Evolutionary conservation across 495 filamentous ascomycete species (phyloP).

Genomic region (Penicillium roqueforti): DNA sequence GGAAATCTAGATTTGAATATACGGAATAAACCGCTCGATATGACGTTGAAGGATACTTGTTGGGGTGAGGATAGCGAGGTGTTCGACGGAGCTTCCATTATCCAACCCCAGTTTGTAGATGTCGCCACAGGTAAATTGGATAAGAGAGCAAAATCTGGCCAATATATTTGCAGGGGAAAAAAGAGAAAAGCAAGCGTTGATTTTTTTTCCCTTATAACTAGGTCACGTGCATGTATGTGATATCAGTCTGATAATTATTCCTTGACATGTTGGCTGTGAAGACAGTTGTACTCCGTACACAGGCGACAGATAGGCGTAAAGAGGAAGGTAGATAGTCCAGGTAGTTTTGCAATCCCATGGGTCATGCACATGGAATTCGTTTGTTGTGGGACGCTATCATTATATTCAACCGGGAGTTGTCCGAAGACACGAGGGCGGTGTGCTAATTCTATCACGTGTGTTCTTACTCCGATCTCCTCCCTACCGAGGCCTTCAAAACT

Average conservation of each 20-base stretch:
- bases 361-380: not conserved
- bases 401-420: not conserved
- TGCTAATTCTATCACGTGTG: not conserved
- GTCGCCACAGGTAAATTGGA: not conserved
- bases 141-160: too few relatives aligned
- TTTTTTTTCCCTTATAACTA: not conserved
- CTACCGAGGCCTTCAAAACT: not conserved
- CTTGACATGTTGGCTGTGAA: too few relatives aligned
- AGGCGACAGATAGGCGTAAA: too few relatives aligned
- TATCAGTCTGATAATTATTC: too few relatives aligned
- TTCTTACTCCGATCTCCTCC: not conserved
- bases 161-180: not conserved
- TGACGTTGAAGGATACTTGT: slow-evolving; percentile 6
- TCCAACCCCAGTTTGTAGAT: not conserved
- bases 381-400: not conserved
- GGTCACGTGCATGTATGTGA: not conserved
- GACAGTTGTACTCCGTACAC: too few relatives aligned
- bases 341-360: not conserved
- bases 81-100: not conserved
- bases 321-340: not conserved
- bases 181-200: not conserved
- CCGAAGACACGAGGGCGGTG: not conserved
- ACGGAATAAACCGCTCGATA: slow-evolving; percentile 24
- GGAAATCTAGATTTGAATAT: slow-evolving; percentile 20
- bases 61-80: slow-evolving; percentile 20